Evolutionary conservation across 768 basidiomycete genomes (phyloP).

Genomic region (Psilocybe cyanescens): DNA sequence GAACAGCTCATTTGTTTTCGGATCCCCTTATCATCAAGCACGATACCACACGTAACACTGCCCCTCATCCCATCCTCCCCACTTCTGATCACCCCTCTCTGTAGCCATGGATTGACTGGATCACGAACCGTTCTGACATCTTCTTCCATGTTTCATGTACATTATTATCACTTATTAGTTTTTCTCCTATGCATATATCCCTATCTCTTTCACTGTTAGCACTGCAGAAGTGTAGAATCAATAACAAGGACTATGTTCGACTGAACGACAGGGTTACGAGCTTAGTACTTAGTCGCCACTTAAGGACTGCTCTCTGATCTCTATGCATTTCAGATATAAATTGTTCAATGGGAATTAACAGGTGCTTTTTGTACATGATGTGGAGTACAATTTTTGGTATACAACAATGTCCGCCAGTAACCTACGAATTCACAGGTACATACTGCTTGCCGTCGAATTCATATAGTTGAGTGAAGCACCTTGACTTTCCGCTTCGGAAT

Average conservation of each 20-base stretch:
- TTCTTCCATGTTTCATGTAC: slow-evolving; percentile 13
- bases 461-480: slow-evolving; percentile 10
- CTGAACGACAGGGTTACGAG: not conserved
- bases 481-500: slow-evolving; percentile 2
- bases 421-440: slow-evolving; percentile 10
- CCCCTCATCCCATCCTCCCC: not conserved
- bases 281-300: too few relatives aligned
- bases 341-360: not conserved
- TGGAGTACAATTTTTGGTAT: not conserved
- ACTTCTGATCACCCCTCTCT: not conserved
- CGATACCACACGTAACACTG: not conserved
- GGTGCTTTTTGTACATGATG: not conserved
- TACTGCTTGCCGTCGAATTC: slow-evolving; percentile 15
- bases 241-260: not conserved
- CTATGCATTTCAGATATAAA: not conserved
- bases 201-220: not conserved
- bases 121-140: slow-evolving; percentile 1
- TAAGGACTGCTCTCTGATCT: too few relatives aligned
- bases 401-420: not conserved
- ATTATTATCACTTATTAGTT: slow-evolving; percentile 12
- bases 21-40: not conserved
- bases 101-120: not conserved
- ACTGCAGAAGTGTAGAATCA: not conserved
- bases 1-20: slow-evolving; percentile 5
- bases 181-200: not conserved